Conservation (phyloP, 139 green algal species). For the Tetraselmis striata region DNA sequence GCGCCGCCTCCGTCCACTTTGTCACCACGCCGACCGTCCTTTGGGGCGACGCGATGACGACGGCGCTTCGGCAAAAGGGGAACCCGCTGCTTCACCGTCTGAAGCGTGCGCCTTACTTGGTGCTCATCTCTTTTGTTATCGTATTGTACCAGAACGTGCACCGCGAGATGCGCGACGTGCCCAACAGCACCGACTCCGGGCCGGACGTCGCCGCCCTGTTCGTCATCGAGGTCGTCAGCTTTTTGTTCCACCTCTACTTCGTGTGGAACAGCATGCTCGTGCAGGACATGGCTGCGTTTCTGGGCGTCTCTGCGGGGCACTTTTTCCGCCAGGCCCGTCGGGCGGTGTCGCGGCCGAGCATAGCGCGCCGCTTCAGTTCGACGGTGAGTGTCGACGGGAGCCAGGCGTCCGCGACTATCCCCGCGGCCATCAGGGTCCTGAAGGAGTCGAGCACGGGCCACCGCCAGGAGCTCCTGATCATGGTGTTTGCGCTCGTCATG, state of each 20-base stretch:
- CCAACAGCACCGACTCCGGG: neutral
- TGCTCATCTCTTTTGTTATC: neutral
- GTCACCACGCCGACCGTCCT: neutral
- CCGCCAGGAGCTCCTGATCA: neutral
- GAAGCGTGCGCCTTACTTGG: neutral
- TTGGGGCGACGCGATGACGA: neutral
- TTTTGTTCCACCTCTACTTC: neutral
- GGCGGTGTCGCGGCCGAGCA: too few relatives aligned
- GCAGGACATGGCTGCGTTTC: neutral
- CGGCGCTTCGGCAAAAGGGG: neutral
- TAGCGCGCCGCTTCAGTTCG: too few relatives aligned
- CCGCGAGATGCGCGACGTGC: neutral
- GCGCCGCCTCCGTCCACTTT: neutral
- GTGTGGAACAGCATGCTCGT: neutral
- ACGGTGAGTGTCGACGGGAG: too few relatives aligned
- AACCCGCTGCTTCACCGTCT: neutral
- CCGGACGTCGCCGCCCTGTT: neutral
- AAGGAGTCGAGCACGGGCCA: neutral
- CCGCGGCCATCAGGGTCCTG: neutral
- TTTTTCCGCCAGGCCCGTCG: too few relatives aligned
- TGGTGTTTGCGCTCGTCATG: neutral
- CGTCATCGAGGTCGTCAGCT: neutral
- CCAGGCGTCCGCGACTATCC: too few relatives aligned
- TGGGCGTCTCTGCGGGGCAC: too few relatives aligned
- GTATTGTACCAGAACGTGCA: neutral